Conservation (phyloP, 163 green algal species). For the Trebouxia gelatinosa region DNA sequence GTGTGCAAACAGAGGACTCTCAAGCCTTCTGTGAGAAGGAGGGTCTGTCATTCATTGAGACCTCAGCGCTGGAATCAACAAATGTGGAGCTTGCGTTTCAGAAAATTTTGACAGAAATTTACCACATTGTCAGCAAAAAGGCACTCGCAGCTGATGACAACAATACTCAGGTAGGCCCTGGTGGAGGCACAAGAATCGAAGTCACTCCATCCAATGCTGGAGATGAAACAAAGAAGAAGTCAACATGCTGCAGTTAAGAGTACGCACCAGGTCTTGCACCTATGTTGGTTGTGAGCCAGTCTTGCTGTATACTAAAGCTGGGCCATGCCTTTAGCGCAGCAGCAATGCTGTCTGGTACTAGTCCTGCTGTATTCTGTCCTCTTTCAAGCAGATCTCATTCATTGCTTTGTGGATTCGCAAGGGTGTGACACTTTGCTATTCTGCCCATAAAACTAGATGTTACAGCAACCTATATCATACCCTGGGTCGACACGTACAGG, state of each 20-base stretch:
- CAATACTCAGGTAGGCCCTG: not conserved
- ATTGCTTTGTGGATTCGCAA: not conserved
- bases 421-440: too few relatives aligned
- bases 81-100: constrained; percentile 97
- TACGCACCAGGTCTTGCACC: not conserved
- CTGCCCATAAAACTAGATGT: too few relatives aligned
- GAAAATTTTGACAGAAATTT: constrained; percentile 97
- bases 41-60: constrained; percentile 97
- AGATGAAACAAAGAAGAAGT: constrained; percentile 56
- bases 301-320: not conserved
- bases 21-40: constrained; percentile 51
- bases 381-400: not conserved
- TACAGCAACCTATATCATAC: too few relatives aligned
- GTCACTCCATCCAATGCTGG: constrained; percentile 45
- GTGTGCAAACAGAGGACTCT: constrained; percentile 89
- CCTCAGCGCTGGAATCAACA: constrained; percentile 92
- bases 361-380: not conserved
- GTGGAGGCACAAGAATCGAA: constrained; percentile 51
- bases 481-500: too few relatives aligned
- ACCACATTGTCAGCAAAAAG: constrained; percentile 98
- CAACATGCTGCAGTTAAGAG: constrained; percentile 48
- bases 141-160: constrained; percentile 47
- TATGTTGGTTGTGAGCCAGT: not conserved
- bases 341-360: not conserved
- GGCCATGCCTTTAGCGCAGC: not conserved